Evolutionary conservation across 1,284 basidiomycete genomes (phyloP).

Genomic region (Puccinia sorghi): DNA sequence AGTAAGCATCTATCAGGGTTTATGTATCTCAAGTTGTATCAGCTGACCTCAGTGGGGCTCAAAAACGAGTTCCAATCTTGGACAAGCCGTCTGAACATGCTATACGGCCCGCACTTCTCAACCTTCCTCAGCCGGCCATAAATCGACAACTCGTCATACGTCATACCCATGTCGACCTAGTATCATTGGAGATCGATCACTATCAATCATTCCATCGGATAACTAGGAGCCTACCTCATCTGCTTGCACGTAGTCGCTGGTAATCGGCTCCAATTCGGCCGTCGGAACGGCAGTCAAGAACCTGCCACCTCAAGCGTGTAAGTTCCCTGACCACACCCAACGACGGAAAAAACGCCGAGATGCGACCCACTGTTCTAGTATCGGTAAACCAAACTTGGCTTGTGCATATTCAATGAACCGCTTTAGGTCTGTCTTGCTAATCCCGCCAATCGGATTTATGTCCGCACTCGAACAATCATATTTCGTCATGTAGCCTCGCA

Average conservation of each 20-base stretch:
- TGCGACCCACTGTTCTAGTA: conserved; percentile 43
- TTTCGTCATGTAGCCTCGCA: conserved; percentile 48
- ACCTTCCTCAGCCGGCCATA: conserved; percentile 47
- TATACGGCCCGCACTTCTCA: conserved; percentile 46
- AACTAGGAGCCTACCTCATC: conserved; percentile 33
- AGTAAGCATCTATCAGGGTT: background rate
- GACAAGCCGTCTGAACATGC: conserved; percentile 45
- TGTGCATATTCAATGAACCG: conserved; percentile 41
- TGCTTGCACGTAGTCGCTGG: conserved; percentile 38
- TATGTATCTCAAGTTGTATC: background rate
- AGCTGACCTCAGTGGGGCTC: conserved; percentile 42
- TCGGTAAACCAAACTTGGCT: conserved; percentile 39
- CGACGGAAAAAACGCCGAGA: background rate
- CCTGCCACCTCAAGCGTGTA: background rate
- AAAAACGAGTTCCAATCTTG: conserved; percentile 43
- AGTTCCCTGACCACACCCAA: background rate
- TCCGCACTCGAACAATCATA: conserved; percentile 50
- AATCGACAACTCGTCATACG: conserved; percentile 46
- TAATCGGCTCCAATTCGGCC: conserved; percentile 48
- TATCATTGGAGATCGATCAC: background rate
- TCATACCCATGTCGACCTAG: conserved; percentile 50
- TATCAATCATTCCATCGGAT: background rate
- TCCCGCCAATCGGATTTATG: conserved; percentile 49
- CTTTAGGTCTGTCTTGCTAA: conserved; percentile 49
- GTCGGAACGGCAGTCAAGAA: conserved; percentile 47